A percentile compares a stretch with the other conserved stretches of the same genome.
Evolutionary conservation across 179 eudicot genomes (phyloP).

Genomic region (Pouteria campechiana): DNA sequence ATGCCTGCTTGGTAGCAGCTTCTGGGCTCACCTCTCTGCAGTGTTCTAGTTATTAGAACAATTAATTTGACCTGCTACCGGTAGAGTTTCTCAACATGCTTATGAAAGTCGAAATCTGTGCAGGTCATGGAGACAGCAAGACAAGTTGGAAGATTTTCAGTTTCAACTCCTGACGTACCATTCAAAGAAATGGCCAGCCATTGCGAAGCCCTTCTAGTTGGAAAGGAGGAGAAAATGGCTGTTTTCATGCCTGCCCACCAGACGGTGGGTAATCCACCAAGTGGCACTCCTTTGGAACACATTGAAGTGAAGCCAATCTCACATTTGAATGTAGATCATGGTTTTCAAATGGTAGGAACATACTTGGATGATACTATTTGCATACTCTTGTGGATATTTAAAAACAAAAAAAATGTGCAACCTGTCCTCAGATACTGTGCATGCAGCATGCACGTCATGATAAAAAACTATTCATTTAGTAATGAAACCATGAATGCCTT

Average conservation of each 20-base stretch:
- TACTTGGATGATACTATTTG: no score
- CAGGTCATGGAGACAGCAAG: constrained; percentile 84
- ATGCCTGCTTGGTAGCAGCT: no score
- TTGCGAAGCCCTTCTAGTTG: constrained; percentile 79
- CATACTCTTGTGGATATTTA: no score
- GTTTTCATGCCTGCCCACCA: constrained; percentile 39
- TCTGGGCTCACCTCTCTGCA: no score
- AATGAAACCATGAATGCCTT: no score
- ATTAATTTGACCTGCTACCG: no score
- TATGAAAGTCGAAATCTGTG: not conserved
- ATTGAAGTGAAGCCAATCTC: constrained; percentile 12
- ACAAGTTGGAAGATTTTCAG: constrained; percentile 76
- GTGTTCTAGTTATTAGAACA: no score
- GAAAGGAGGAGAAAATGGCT: constrained; percentile 80
- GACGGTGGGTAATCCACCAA: constrained; percentile 23
- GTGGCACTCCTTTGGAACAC: constrained; percentile 8
- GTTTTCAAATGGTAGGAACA: constrained; percentile 26
- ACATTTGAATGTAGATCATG: constrained; percentile 6
- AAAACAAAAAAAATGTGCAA: no score
- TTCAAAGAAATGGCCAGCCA: constrained; percentile 85
- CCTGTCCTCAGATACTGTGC: no score
- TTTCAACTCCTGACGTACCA: constrained; percentile 59
- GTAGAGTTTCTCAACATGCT: no score
- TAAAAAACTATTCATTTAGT: no score
- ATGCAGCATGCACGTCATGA: no score